These are phyloP conservation scores for Phytophthora cajani DNA, from an alignment of 352 stramenopile species.

Conservation along the genomic window DNA sequence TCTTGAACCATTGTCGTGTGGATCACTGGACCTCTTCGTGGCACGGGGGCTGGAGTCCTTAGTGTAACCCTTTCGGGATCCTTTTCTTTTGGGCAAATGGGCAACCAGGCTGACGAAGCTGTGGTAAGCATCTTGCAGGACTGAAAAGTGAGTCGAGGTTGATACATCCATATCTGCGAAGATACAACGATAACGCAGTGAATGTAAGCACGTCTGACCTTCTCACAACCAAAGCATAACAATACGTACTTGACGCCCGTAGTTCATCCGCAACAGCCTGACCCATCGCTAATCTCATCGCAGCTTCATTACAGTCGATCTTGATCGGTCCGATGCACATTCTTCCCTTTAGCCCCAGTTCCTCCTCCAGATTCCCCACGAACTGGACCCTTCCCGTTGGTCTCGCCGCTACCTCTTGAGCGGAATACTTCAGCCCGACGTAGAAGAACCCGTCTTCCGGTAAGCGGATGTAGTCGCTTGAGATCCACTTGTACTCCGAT, in stretches of 20 bases:
- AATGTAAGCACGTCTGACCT: neutral
- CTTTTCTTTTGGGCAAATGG: constrained; percentile 40
- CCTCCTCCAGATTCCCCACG: constrained; percentile 28
- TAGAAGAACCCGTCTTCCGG: constrained; percentile 76
- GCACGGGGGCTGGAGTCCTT: constrained; percentile 18
- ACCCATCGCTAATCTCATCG: constrained; percentile 41
- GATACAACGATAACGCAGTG: neutral
- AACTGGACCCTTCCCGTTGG: constrained; percentile 31
- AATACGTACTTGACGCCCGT: constrained; percentile 20
- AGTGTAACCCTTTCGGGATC: constrained; percentile 2
- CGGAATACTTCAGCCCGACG: constrained; percentile 66
- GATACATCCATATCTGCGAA: constrained; percentile 34
- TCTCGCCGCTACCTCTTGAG: constrained; percentile 17
- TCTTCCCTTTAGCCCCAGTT: constrained; percentile 66
- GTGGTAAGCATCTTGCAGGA: constrained; percentile 55
- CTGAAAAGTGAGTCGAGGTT: constrained; percentile 51
- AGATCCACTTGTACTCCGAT: constrained; percentile 55
- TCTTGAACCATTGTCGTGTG: neutral
- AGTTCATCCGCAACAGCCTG: constrained; percentile 20
- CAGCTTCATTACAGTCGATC: constrained; percentile 69
- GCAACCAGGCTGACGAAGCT: constrained; percentile 52
- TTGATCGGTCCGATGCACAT: constrained; percentile 62
- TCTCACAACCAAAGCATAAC: neutral
- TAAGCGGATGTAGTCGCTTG: constrained; percentile 71
- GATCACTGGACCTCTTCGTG: constrained; percentile 13